Evolutionary conservation across 2,329 filamentous ascomycete genomes (phyloP).

Genomic region (Decorospora gaudefroyi): DNA sequence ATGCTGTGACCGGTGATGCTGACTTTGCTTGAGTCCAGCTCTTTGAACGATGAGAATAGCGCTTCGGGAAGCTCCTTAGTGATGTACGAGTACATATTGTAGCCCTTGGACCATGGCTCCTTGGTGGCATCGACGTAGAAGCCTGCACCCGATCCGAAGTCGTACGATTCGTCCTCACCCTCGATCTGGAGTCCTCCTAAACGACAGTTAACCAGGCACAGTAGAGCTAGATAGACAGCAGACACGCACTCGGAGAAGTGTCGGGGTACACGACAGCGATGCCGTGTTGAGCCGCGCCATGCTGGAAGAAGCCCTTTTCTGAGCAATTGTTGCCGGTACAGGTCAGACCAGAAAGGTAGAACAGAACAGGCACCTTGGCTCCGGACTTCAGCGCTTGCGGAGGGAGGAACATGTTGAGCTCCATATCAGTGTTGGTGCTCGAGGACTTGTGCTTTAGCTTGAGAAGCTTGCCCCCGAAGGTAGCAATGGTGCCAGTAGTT

Average conservation of each 20-base stretch:
- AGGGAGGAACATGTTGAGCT: conserved; percentile 88
- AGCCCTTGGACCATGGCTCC: conserved; percentile 74
- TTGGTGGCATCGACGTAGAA: conserved; percentile 91
- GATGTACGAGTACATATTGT: conserved; percentile 95
- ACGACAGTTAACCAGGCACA: conserved; percentile 20
- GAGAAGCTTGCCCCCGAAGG: conserved; percentile 90
- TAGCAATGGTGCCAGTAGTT: conserved; percentile 85
- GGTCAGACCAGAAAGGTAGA: conserved; percentile 92
- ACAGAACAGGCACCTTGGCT: conserved; percentile 76
- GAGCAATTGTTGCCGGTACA: conserved; percentile 85
- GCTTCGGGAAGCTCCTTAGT: conserved; percentile 80
- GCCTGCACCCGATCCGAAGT: conserved; percentile 89
- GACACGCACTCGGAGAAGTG: conserved; percentile 76
- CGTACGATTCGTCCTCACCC: conserved; percentile 85
- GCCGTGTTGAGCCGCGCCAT: conserved; percentile 74
- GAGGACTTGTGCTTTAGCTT: conserved; percentile 87
- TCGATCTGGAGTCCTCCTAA: conserved; percentile 73
- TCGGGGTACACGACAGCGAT: conserved; percentile 96
- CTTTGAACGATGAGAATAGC: conserved; percentile 71
- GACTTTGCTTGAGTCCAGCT: conserved; percentile 71
- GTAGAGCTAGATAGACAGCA: not conserved
- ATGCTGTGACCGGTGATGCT: conserved; percentile 94
- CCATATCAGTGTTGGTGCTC: conserved; percentile 84
- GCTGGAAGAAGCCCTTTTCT: conserved; percentile 87
- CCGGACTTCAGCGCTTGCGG: conserved; percentile 63